These are phyloP conservation scores for Cutaneotrichosporon dermatis DNA, from an alignment of 1,284 basidiomycete species.

Conservation along the genomic window DNA sequence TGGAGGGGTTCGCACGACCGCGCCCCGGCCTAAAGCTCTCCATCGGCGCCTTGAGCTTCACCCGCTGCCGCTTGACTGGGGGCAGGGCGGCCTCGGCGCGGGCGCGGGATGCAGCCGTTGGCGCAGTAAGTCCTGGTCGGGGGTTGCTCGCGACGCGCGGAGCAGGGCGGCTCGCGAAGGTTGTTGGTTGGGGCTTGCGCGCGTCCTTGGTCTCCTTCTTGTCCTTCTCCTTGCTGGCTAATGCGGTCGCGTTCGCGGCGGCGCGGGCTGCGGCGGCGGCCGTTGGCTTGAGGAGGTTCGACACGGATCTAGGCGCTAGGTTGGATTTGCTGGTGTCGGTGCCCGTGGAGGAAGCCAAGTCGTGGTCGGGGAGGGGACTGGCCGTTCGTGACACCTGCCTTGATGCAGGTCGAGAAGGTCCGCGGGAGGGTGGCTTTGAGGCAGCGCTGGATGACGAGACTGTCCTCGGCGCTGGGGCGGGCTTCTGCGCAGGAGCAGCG, in stretches of 20 bases:
- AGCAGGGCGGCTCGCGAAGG: not conserved
- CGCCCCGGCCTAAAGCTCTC: slow-evolving; percentile 37
- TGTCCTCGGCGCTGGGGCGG: not conserved
- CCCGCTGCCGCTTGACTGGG: slow-evolving; percentile 32
- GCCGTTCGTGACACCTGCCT: not conserved
- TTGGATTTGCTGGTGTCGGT: not conserved
- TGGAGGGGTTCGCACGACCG: slow-evolving; percentile 10
- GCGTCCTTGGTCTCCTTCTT: not conserved
- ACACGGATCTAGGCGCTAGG: not conserved
- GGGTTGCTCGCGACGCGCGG: not conserved
- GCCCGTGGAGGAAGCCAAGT: not conserved
- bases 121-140: slow-evolving; percentile 6
- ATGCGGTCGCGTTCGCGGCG: slow-evolving; percentile 1
- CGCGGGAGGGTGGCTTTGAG: not conserved
- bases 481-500: not conserved
- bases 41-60: slow-evolving; percentile 38
- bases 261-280: slow-evolving; percentile 19
- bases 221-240: slow-evolving; percentile 1
- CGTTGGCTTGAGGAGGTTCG: slow-evolving; percentile 17
- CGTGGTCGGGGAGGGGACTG: not conserved
- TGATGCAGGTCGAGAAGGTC: not conserved
- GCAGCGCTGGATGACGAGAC: not conserved
- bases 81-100: slow-evolving; percentile 25
- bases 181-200: no score
- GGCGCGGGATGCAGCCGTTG: slow-evolving; percentile 19